phyloP scores from a whole-genome alignment of 2,329 filamentous ascomycete genomes.

The Escovopsis sp. region DNA sequence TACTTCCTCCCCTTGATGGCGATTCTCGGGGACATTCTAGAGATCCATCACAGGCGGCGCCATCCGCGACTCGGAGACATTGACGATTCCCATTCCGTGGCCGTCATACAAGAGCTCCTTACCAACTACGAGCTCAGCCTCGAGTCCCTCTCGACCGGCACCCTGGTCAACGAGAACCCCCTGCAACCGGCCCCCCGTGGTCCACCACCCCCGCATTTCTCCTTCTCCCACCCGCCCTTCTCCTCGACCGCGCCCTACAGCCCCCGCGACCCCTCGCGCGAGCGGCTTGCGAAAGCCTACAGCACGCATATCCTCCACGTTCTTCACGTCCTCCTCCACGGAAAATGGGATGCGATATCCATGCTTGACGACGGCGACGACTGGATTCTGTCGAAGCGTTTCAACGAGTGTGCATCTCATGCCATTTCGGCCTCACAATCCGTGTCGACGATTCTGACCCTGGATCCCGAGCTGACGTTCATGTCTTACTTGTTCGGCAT shows the following conservation, averaged over 20 bases:
- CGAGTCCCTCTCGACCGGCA: slow-evolving; percentile 13
- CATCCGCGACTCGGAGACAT: slow-evolving; percentile 26
- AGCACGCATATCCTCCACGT: slow-evolving; percentile 32
- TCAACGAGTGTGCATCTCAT: slow-evolving; percentile 29
- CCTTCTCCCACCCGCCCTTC: slow-evolving; percentile 6
- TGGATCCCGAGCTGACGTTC: slow-evolving; percentile 34
- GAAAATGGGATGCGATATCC: slow-evolving; percentile 33
- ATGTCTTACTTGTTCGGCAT: slow-evolving; percentile 38
- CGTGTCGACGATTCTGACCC: slow-evolving; percentile 27
- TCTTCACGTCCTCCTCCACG: slow-evolving; percentile 30
- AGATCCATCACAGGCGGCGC: slow-evolving; percentile 27
- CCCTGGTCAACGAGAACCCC: slow-evolving; percentile 4
- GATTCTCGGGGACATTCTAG: slow-evolving; percentile 32
- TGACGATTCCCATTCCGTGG: slow-evolving; percentile 19
- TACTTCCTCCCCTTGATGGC: slow-evolving; percentile 34
- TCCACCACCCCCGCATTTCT: slow-evolving; percentile 2
- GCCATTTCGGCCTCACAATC: slow-evolving; percentile 30
- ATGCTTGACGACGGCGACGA: slow-evolving; percentile 33
- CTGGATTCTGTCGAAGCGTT: slow-evolving; percentile 31
- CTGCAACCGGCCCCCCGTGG: neutral
- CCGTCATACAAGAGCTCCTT: slow-evolving; percentile 21
- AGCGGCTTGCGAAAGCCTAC: slow-evolving; percentile 28
- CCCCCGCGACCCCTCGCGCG: slow-evolving; percentile 15
- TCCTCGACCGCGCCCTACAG: slow-evolving; percentile 4
- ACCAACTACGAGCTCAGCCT: slow-evolving; percentile 24